Evolutionary conservation across 1,139 yeast species (phyloP).

Genomic region (Sporopachydermia cereana): DNA sequence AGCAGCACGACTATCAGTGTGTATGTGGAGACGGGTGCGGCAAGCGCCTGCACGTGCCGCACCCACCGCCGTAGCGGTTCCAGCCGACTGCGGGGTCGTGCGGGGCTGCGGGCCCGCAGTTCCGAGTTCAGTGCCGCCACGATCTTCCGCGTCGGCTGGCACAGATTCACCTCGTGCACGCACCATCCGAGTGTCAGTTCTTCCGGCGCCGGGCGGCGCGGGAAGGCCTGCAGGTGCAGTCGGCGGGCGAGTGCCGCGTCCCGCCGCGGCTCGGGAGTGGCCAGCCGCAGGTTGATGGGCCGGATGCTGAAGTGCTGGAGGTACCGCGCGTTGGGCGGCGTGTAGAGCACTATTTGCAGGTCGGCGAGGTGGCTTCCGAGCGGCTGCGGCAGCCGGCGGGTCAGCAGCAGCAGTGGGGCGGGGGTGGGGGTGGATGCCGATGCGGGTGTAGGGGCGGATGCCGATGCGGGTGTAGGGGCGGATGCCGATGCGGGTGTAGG

Average conservation of each 20-base stretch:
- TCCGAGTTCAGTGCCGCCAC: conserved; percentile 11
- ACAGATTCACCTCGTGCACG: conserved; percentile 1
- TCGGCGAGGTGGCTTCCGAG: background rate
- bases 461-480: background rate
- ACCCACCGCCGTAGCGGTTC: background rate
- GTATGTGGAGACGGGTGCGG: background rate
- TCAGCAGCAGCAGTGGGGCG: background rate
- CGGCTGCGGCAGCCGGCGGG: too few relatives aligned
- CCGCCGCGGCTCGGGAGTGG: background rate
- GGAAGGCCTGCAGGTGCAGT: background rate
- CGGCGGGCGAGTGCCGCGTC: background rate
- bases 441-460: background rate
- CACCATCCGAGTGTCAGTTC: background rate
- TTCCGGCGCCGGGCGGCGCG: background rate
- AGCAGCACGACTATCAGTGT: conserved; percentile 15
- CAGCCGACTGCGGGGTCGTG: background rate
- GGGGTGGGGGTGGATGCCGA: background rate
- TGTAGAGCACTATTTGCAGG: background rate
- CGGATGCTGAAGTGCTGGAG: background rate
- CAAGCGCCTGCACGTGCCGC: background rate
- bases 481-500: background rate
- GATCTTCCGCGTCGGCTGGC: background rate
- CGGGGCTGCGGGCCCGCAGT: conserved; percentile 8
- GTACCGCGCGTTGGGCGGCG: background rate
- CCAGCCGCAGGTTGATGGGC: background rate